A percentile compares a stretch with the other conserved stretches of the same genome.
Conservation (phyloP, 2,329 filamentous ascomycete species). For the Metarhizium robertsii region DNA sequence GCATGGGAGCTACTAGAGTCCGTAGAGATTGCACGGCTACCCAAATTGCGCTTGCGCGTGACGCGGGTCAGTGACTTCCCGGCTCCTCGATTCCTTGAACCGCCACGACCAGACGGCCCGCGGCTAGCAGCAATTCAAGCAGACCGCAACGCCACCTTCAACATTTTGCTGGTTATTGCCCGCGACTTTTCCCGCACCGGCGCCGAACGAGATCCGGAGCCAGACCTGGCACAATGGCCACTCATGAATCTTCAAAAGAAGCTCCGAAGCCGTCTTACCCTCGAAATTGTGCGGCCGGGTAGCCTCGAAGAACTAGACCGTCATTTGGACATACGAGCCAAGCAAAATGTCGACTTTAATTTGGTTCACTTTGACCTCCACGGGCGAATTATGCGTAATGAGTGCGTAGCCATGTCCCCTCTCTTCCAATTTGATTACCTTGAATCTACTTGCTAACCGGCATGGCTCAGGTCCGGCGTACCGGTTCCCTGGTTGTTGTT, state of each 20-base stretch:
- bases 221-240: constrained; percentile 19
- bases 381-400: constrained; percentile 15
- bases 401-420: constrained; percentile 10
- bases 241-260: constrained; percentile 19
- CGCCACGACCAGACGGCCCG: constrained; percentile 3
- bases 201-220: constrained; percentile 17
- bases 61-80: constrained; percentile 17
- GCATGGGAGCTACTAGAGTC: constrained; percentile 20
- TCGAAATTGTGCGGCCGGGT: constrained; percentile 17
- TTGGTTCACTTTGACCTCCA: constrained; percentile 20
- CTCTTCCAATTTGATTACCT: background rate
- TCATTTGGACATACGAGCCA: constrained; percentile 12
- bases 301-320: constrained; percentile 15
- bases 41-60: constrained; percentile 14
- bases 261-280: constrained; percentile 14
- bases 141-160: constrained; percentile 11
- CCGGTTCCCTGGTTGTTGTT: constrained; percentile 17
- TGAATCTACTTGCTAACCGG: background rate
- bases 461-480: constrained; percentile 9
- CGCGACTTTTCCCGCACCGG: constrained; percentile 17
- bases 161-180: constrained; percentile 18
- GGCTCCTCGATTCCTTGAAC: constrained; percentile 1
- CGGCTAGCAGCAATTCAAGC: constrained; percentile 12
- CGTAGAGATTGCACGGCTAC: constrained; percentile 7
- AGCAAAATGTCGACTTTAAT: constrained; percentile 15